These are phyloP conservation scores for Selaginella tamariscina DNA, from an alignment of 75 land plant genomes.

Conservation along the genomic window DNA sequence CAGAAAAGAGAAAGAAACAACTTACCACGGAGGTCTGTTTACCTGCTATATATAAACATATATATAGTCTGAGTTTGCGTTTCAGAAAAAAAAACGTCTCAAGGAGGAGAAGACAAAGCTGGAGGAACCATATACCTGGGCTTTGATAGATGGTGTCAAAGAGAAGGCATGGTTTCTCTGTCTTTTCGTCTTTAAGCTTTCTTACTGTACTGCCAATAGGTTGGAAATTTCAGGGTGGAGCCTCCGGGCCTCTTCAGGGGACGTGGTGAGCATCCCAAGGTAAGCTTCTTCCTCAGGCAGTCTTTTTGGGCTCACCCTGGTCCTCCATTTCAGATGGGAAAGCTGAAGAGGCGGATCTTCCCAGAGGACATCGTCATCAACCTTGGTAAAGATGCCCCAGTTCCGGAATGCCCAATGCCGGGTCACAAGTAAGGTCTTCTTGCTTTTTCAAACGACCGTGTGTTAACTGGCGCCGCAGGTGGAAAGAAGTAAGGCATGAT, in stretches of 20 bases:
- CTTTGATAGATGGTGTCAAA: constrained; percentile 91
- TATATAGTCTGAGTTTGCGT: neutral
- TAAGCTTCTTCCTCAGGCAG: constrained; percentile 3
- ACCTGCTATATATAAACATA: neutral
- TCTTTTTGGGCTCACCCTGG: neutral
- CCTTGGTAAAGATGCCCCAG: constrained; percentile 72
- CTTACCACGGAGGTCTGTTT: constrained; percentile 55
- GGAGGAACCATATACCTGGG: constrained; percentile 98
- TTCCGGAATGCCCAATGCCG: constrained; percentile 95
- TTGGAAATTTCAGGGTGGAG: constrained; percentile 97
- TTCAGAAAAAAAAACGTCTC: constrained; percentile 79
- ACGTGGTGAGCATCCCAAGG: constrained; percentile 96
- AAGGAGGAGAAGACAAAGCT: constrained; percentile 83
- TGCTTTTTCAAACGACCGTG: neutral
- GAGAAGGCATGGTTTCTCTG: constrained; percentile 57
- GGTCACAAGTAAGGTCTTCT: constrained; percentile 59
- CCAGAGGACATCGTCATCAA: constrained; percentile 87
- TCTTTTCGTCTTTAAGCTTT: neutral
- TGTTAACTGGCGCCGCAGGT: constrained; percentile 44
- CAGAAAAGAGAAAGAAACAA: constrained; percentile 83
- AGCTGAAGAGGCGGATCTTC: constrained; percentile 66
- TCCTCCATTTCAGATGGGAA: constrained; percentile 71
- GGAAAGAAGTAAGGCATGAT: constrained; percentile 92
- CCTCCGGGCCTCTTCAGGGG: constrained; percentile 98
- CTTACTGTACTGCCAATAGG: constrained; percentile 29